These are phyloP conservation scores for Circinella umbellata DNA, from an alignment of 371 early-diverging fungal genomes.

Conservation along the genomic window DNA sequence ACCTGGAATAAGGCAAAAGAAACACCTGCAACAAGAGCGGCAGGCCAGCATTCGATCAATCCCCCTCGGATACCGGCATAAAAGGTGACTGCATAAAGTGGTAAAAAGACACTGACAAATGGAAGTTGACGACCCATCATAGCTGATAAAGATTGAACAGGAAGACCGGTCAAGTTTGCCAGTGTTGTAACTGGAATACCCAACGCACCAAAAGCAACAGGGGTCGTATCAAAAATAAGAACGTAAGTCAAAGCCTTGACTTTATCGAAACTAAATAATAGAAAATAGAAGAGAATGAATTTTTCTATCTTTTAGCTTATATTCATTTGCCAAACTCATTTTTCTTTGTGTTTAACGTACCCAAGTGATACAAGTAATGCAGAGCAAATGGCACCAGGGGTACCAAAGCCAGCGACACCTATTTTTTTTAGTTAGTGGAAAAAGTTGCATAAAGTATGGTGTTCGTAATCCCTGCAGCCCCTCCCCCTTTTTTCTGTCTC, in stretches of 20 bases:
- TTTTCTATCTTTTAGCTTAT: background rate
- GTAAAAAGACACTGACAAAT: slow-evolving; percentile 48
- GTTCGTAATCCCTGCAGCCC: too few species aligned
- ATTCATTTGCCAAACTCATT: background rate
- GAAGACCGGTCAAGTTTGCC: slow-evolving; percentile 46
- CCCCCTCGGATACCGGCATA: slow-evolving; percentile 49
- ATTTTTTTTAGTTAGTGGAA: background rate
- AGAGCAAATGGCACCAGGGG: slow-evolving; percentile 58
- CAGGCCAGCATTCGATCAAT: slow-evolving; percentile 54
- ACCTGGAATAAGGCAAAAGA: slow-evolving; percentile 52
- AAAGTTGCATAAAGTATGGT: background rate
- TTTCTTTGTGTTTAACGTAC: slow-evolving; percentile 22
- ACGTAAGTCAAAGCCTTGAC: slow-evolving; percentile 46
- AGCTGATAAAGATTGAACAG: slow-evolving; percentile 42
- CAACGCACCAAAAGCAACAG: slow-evolving; percentile 53
- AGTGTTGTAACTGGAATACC: slow-evolving; percentile 54
- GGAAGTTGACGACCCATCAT: slow-evolving; percentile 60
- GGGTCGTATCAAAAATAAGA: slow-evolving; percentile 52
- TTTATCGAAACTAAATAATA: slow-evolving; percentile 46
- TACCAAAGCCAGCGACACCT: slow-evolving; percentile 59
- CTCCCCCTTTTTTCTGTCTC: too few species aligned
- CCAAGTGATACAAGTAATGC: slow-evolving; percentile 55
- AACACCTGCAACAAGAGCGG: slow-evolving; percentile 41
- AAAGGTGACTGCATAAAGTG: slow-evolving; percentile 43
- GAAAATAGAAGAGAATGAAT: background rate